Base-by-base conservation (phyloP, 75 land plant genomes). In the Isoetes taiwanensis region DNA sequence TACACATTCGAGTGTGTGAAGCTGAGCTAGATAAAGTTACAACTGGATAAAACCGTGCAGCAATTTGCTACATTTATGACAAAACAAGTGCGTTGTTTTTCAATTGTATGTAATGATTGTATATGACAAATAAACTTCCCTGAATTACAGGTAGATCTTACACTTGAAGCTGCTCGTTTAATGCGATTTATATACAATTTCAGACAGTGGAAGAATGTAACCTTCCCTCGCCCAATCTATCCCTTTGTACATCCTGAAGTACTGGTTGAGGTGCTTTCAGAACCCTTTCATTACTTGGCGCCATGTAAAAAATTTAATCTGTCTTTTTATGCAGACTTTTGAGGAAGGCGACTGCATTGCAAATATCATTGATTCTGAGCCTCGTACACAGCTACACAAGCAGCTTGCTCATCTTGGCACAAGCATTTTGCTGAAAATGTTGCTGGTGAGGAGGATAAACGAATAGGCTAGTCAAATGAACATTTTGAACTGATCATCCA, bases 111-210 rank as follows among this genome's bases (percentile, higher is more conserved):
- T n/a, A n/a, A n/a, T n/a, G n/a, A n/a, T n/a, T n/a, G n/a, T n/a
- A n/a, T n/a, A n/a, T n/a, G n/a, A n/a, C n/a, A n/a, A n/a, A n/a
- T n/a, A n/a, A n/a, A n/a, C n/a, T n/a, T n/a, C n/a, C n/a, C n/a
- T n/a, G n/a, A n/a, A n/a, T n/a, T n/a, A n/a, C 55, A 70, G 72
- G 72, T 70, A 68, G 72, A 70, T 57, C 39, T 70, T 27, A 70
- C 72, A 2, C 56, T 70, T 48, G 72, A 70, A 61, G 72, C 72
- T 30, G 70, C 72, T 26, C 72, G 64, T 56, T 68, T 70, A 26
- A 59, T 56, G 27, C 64, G 72, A 34, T 70, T 70, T 33, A 70
- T 48, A 10, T 65, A 70, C 54, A 70, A 70, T 37, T 70, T 64
- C 17, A 40, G 61, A 33, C 63, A 57, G 46, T 70, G 59, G 58